phyloP scores from a whole-genome alignment of 2,329 filamentous ascomycete species.

The Dothideomycetidae sp. region DNA sequence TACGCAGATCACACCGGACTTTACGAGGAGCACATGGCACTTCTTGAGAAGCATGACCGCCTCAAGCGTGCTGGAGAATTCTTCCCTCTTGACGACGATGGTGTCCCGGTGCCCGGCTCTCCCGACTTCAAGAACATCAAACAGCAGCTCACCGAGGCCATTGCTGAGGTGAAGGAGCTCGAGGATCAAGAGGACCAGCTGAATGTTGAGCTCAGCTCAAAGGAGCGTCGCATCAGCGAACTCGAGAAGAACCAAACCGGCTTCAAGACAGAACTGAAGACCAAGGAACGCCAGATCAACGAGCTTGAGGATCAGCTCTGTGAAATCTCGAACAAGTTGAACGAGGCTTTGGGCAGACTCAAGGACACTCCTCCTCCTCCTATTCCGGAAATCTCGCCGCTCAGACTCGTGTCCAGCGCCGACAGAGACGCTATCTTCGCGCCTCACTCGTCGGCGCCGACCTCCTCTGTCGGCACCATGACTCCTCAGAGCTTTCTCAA shows the following conservation, averaged over 20 bases:
- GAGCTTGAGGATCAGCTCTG: constrained; percentile 6
- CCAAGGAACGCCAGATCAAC: constrained; percentile 5
- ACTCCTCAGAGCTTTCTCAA: too few relatives aligned
- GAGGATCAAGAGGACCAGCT: background rate
- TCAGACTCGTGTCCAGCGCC: too few relatives aligned
- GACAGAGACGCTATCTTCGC: too few relatives aligned
- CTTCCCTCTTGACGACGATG: background rate
- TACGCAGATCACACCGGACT: too few relatives aligned
- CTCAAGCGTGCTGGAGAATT: background rate
- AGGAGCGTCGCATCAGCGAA: background rate
- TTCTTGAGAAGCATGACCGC: background rate
- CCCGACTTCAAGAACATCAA: background rate
- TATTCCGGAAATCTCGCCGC: too few relatives aligned
- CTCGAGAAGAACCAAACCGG: too few relatives aligned
- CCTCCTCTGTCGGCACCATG: too few relatives aligned
- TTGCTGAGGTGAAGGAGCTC: background rate
- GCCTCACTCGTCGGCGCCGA: too few relatives aligned
- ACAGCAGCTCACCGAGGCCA: background rate
- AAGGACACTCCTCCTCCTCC: too few relatives aligned
- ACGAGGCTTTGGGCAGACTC: too few relatives aligned
- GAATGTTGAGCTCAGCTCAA: background rate
- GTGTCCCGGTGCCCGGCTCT: background rate
- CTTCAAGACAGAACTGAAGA: too few relatives aligned
- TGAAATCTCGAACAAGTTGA: constrained; percentile 3
- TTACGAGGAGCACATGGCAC: background rate